Conservation (phyloP, 352 stramenopile species). For the Phytophthora sp. region DNA sequence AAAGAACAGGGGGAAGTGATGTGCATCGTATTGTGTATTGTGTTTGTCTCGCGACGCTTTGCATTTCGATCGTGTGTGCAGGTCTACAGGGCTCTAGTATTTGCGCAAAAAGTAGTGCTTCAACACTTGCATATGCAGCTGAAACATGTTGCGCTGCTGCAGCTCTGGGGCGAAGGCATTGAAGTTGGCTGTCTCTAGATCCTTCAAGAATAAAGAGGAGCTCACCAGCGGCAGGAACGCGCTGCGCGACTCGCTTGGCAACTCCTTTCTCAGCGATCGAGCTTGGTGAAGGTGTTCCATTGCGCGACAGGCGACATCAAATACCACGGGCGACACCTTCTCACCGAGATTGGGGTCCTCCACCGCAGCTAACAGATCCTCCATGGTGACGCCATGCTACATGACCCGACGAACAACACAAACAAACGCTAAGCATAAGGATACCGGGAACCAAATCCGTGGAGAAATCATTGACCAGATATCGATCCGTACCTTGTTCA, state of each 20-base stretch:
- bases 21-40: slow-evolving; percentile 37
- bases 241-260: slow-evolving; percentile 57
- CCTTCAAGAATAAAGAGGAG: slow-evolving; percentile 61
- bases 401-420: slow-evolving; percentile 19
- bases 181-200: slow-evolving; percentile 80
- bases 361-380: slow-evolving; percentile 64
- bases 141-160: slow-evolving; percentile 57
- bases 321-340: slow-evolving; percentile 84
- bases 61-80: slow-evolving; percentile 4
- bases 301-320: slow-evolving; percentile 86
- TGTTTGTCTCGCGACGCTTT: slow-evolving; percentile 7
- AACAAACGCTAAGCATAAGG: slow-evolving; percentile 32
- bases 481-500: slow-evolving; percentile 60
- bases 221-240: slow-evolving; percentile 81
- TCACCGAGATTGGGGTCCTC: slow-evolving; percentile 67
- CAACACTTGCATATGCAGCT: slow-evolving; percentile 71
- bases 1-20: slow-evolving; percentile 20
- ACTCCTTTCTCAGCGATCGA: slow-evolving; percentile 54
- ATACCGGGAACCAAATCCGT: slow-evolving; percentile 27
- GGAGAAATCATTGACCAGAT: slow-evolving; percentile 1
- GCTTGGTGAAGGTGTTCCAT: slow-evolving; percentile 85
- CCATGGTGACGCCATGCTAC: slow-evolving; percentile 54
- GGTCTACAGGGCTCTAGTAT: slow-evolving; percentile 55
- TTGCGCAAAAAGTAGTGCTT: slow-evolving; percentile 84
- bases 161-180: slow-evolving; percentile 76